A percentile compares a stretch with the other conserved stretches of the same genome.
These are phyloP conservation scores for Apiotrichum gamsii DNA, from an alignment of 1,284 basidiomycete species.

Conservation along the genomic window DNA sequence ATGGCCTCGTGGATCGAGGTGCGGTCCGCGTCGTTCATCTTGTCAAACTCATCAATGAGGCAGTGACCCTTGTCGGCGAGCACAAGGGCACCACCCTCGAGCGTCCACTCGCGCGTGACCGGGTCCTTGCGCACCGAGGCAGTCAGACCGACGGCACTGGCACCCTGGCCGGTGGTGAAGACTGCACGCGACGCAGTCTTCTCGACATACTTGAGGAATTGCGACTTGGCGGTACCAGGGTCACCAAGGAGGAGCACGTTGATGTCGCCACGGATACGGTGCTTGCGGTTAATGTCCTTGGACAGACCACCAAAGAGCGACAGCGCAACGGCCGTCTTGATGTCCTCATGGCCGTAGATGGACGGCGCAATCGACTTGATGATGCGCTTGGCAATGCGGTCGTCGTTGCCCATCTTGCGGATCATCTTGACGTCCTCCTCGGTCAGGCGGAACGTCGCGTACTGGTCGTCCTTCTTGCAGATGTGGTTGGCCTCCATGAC, in stretches of 20 bases:
- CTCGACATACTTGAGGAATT: conserved; percentile 98
- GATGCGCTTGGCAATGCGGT: conserved; percentile 92
- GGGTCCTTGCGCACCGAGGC: conserved; percentile 97
- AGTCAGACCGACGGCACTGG: conserved; percentile 94
- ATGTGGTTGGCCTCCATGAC: conserved; percentile 96
- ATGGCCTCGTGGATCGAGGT: conserved; percentile 99
- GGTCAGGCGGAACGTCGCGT: conserved; percentile 90
- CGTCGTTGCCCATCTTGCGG: conserved; percentile 75
- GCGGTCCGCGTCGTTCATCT: conserved; percentile 97
- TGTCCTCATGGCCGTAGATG: conserved; percentile 97
- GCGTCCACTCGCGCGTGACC: conserved; percentile 94
- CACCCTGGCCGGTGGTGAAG: conserved; percentile 98
- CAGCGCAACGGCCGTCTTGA: conserved; percentile 94
- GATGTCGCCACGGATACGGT: conserved; percentile 93
- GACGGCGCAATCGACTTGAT: conserved; percentile 97
- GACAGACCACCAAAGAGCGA: conserved; percentile 89
- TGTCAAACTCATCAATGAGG: conserved; percentile 99
- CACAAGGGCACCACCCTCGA: conserved; percentile 95
- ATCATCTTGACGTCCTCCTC: conserved; percentile 96
- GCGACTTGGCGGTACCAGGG: conserved; percentile 97
- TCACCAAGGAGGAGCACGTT: conserved; percentile 94
- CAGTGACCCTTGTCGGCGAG: conserved; percentile 98
- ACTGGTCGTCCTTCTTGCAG: conserved; percentile 91
- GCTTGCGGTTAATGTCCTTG: conserved; percentile 95
- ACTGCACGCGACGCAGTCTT: conserved; percentile 96